Evolutionary conservation across 768 basidiomycete species (phyloP).

Genomic region (Collybiopsis luxurians): DNA sequence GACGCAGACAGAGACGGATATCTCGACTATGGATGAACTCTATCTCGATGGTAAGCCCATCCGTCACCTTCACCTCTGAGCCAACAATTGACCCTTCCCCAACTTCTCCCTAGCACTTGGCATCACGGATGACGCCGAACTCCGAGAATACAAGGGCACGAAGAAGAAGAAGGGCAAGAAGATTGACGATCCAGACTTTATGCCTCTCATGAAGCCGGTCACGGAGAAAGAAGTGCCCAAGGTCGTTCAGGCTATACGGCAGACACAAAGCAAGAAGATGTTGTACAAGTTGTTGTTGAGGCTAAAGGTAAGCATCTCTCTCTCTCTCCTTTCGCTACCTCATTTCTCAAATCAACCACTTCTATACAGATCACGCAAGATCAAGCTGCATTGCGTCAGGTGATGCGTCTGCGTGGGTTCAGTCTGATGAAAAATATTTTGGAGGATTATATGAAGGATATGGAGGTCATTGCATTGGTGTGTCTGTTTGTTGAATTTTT

Average conservation of each 20-base stretch:
- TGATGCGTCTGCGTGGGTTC: slow-evolving; percentile 92
- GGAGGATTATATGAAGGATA: slow-evolving; percentile 69
- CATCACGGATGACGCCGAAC: slow-evolving; percentile 87
- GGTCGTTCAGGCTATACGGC: slow-evolving; percentile 87
- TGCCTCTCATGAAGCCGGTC: slow-evolving; percentile 76
- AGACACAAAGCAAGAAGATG: slow-evolving; percentile 81
- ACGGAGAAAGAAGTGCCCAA: slow-evolving; percentile 81
- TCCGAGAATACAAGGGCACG: slow-evolving; percentile 77
- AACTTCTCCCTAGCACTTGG: slow-evolving; percentile 67
- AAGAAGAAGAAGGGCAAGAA: slow-evolving; percentile 92
- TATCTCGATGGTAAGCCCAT: slow-evolving; percentile 87
- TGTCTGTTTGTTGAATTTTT: too few species aligned
- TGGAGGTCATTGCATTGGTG: slow-evolving; percentile 70
- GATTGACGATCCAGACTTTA: slow-evolving; percentile 87
- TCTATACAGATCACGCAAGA: slow-evolving; percentile 77
- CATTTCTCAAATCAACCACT: not conserved
- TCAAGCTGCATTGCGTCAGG: slow-evolving; percentile 68
- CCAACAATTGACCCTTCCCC: slow-evolving; percentile 4
- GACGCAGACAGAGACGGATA: slow-evolving; percentile 97
- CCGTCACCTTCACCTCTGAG: not conserved
- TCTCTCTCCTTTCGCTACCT: not conserved
- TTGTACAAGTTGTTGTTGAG: slow-evolving; percentile 80
- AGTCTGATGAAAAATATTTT: slow-evolving; percentile 89
- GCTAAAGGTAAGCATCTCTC: slow-evolving; percentile 60
- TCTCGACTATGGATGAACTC: slow-evolving; percentile 91